A percentile compares a stretch with the other conserved stretches of the same genome.
phyloP scores from a whole-genome alignment of 2,329 filamentous ascomycete species.

The Fusarium nanum region DNA sequence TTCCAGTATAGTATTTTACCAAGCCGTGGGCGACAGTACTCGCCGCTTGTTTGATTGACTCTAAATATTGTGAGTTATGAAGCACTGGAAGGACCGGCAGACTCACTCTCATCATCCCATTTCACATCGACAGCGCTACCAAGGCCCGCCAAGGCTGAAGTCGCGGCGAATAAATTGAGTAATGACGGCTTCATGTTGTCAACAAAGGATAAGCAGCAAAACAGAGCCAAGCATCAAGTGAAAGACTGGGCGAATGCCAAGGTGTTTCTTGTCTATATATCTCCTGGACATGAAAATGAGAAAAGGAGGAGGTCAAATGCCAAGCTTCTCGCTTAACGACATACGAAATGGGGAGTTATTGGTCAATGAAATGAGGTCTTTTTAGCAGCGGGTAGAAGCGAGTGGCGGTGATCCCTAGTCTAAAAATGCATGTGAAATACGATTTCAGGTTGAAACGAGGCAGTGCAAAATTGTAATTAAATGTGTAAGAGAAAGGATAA shows the following conservation, averaged over 20 bases:
- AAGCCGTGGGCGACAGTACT: constrained; percentile 60
- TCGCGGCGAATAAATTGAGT: neutral
- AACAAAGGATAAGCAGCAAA: accelerated
- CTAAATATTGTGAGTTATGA: constrained; percentile 46
- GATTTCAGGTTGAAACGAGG: neutral
- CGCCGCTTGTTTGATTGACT: constrained; percentile 62
- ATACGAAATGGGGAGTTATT: neutral
- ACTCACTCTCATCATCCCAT: constrained; percentile 43
- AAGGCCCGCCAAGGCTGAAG: neutral
- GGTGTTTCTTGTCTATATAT: neutral
- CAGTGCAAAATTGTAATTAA: neutral
- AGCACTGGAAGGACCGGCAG: neutral
- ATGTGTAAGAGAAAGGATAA: too few species aligned
- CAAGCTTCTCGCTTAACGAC: neutral
- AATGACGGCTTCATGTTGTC: neutral
- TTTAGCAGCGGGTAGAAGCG: neutral
- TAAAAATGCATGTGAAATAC: neutral
- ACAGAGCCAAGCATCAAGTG: neutral
- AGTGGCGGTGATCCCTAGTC: neutral
- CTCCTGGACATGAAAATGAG: neutral
- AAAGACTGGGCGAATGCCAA: neutral
- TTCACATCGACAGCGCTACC: constrained; percentile 30
- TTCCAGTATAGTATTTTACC: constrained; percentile 65
- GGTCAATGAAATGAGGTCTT: neutral
- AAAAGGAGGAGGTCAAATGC: neutral